Evolutionary conservation across 2,329 filamentous ascomycete species (phyloP).

Genomic region (Epicoccum sorghinum): DNA sequence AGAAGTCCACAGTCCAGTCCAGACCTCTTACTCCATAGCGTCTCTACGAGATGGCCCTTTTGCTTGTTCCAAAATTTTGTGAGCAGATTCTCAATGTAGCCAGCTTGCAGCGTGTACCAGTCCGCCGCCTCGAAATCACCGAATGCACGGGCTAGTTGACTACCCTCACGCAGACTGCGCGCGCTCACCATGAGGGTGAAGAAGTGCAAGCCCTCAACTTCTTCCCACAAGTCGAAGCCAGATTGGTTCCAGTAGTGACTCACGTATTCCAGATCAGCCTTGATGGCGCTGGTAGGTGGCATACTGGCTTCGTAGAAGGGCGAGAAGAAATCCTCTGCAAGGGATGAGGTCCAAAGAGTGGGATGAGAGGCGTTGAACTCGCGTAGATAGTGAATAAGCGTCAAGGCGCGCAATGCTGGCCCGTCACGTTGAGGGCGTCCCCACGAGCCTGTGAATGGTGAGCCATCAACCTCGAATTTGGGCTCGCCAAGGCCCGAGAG

Average conservation of each 20-base stretch:
- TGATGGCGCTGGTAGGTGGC: constrained; percentile 49
- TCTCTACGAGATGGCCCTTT: constrained; percentile 47
- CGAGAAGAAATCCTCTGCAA: constrained; percentile 38
- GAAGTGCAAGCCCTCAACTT: constrained; percentile 52
- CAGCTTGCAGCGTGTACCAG: constrained; percentile 49
- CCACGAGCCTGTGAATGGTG: constrained; percentile 48
- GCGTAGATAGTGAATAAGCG: constrained; percentile 51
- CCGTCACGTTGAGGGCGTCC: constrained; percentile 54
- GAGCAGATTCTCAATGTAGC: constrained; percentile 41
- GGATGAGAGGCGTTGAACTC: constrained; percentile 51
- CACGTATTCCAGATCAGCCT: constrained; percentile 54
- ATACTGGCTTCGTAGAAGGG: constrained; percentile 47
- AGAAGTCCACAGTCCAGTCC: constrained; percentile 49
- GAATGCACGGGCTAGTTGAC: constrained; percentile 42
- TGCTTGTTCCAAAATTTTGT: constrained; percentile 46
- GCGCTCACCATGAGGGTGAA: constrained; percentile 50
- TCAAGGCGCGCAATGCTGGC: constrained; percentile 51
- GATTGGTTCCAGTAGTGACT: constrained; percentile 50
- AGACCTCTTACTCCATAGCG: constrained; percentile 38
- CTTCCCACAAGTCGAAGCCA: constrained; percentile 55
- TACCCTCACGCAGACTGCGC: constrained; percentile 45
- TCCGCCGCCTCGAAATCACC: constrained; percentile 45
- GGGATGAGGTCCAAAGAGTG: constrained; percentile 37
- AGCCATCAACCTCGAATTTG: constrained; percentile 49
- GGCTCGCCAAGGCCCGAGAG: constrained; percentile 52